These are phyloP conservation scores for Strobilomyces echinocephalus DNA, from an alignment of 768 basidiomycete genomes.

Conservation along the genomic window DNA sequence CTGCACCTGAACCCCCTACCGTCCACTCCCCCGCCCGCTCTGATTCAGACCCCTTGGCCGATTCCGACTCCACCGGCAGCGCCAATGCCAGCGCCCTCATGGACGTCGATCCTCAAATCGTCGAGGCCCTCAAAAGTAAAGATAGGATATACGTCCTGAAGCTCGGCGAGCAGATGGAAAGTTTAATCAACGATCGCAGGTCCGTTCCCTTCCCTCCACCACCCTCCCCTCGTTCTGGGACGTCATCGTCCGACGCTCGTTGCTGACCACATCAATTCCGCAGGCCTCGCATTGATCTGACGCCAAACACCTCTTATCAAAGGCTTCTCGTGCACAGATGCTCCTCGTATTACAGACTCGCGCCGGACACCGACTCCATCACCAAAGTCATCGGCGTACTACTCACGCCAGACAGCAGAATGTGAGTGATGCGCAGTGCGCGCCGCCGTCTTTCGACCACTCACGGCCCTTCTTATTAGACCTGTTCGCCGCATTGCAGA, in stretches of 20 bases:
- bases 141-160: slow-evolving; percentile 84
- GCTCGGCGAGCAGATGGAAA: slow-evolving; percentile 84
- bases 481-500: slow-evolving; percentile 68
- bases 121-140: slow-evolving; percentile 84
- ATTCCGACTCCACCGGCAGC: slow-evolving; percentile 26
- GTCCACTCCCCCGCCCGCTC: slow-evolving; percentile 17
- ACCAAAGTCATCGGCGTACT: slow-evolving; percentile 61
- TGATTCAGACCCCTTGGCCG: slow-evolving; percentile 28
- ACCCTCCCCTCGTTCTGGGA: slow-evolving; percentile 5
- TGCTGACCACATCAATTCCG: slow-evolving; percentile 23
- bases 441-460: neutral
- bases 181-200: slow-evolving; percentile 71
- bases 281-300: slow-evolving; percentile 62
- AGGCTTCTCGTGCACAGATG: slow-evolving; percentile 83
- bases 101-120: slow-evolving; percentile 73
- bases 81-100: slow-evolving; percentile 19
- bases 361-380: slow-evolving; percentile 59
- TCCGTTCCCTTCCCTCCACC: slow-evolving; percentile 32
- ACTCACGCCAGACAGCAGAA: slow-evolving; percentile 60
- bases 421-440: slow-evolving; percentile 47
- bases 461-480: slow-evolving; percentile 36
- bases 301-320: slow-evolving; percentile 75
- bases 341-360: slow-evolving; percentile 73
- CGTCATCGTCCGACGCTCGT: neutral
- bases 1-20: slow-evolving; percentile 9